These are phyloP conservation scores for Calophaca sinica DNA, from an alignment of 306 rosid species.

Conservation along the genomic window DNA sequence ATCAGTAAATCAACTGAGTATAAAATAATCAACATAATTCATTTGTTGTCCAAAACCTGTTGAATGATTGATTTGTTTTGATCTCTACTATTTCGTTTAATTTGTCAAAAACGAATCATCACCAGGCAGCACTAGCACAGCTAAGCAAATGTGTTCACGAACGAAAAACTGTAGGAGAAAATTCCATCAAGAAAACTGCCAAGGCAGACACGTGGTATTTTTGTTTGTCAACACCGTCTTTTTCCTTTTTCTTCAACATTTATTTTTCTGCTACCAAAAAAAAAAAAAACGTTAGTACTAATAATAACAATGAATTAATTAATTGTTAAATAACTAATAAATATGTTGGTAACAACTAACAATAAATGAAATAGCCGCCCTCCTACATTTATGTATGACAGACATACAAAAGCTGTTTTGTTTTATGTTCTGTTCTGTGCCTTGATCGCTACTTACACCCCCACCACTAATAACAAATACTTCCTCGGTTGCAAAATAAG, in stretches of 20 bases:
- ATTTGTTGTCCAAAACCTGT: no score
- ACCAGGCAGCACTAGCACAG: neutral
- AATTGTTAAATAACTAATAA: slow-evolving; percentile 44
- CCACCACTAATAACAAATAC: slow-evolving; percentile 9
- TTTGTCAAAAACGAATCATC: neutral
- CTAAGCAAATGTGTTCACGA: slow-evolving; percentile 10
- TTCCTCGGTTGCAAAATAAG: no score
- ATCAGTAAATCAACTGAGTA: no score
- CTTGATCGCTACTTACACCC: slow-evolving; percentile 30
- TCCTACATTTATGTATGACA: slow-evolving; percentile 42
- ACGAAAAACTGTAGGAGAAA: slow-evolving; percentile 16
- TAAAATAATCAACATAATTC: no score
- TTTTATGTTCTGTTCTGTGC: slow-evolving; percentile 43
- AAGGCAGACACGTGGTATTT: neutral
- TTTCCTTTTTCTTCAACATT: neutral
- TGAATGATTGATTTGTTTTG: no score
- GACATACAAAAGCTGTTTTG: slow-evolving; percentile 39
- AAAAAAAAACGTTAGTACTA: no score
- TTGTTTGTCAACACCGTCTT: slow-evolving; percentile 14
- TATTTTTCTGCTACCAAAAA: neutral
- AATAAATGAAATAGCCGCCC: slow-evolving; percentile 46
- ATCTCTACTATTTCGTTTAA: no score
- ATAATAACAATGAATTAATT: no score
- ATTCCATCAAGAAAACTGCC: slow-evolving; percentile 16
- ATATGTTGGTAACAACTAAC: slow-evolving; percentile 35